These are phyloP conservation scores for Candida pseudofarinosa DNA, from an alignment of 805 yeast genomes.

Conservation along the genomic window DNA sequence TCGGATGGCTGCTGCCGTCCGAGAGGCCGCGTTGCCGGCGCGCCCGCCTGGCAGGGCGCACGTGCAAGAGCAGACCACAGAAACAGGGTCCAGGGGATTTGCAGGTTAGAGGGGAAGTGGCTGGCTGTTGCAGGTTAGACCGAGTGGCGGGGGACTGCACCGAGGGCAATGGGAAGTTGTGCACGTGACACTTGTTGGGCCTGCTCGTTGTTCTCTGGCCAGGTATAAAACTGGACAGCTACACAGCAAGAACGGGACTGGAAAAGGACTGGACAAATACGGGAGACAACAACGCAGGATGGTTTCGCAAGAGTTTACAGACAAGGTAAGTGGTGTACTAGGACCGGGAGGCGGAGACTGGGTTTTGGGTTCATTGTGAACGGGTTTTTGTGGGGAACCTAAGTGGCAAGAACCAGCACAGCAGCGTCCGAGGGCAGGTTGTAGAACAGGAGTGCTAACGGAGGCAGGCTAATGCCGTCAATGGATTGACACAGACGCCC, in stretches of 20 bases:
- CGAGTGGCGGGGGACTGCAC: too few relatives aligned
- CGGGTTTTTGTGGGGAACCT: not conserved
- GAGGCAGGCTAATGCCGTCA: constrained; percentile 72
- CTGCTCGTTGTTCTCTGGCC: too few relatives aligned
- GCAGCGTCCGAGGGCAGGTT: not conserved
- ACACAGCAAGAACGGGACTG: not conserved
- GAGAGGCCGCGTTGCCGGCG: too few relatives aligned
- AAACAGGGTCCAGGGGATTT: not conserved
- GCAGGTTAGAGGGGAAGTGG: too few relatives aligned
- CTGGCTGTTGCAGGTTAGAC: too few relatives aligned
- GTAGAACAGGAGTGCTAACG: constrained; percentile 4
- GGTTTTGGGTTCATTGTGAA: not conserved
- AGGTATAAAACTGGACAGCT: not conserved
- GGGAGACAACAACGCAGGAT: too few relatives aligned
- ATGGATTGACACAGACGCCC: constrained; percentile 72
- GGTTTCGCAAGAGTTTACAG: constrained; percentile 31
- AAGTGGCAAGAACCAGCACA: not conserved
- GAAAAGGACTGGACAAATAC: too few relatives aligned
- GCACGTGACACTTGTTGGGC: not conserved
- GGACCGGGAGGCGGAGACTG: not conserved
- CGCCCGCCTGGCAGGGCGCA: too few relatives aligned
- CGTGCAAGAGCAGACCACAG: not conserved
- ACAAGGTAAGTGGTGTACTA: constrained; percentile 22
- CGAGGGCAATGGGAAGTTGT: too few relatives aligned
- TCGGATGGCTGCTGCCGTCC: too few relatives aligned